Evolutionary conservation across 2,329 filamentous ascomycete species (phyloP).

Genomic region (Apiospora aurea): DNA sequence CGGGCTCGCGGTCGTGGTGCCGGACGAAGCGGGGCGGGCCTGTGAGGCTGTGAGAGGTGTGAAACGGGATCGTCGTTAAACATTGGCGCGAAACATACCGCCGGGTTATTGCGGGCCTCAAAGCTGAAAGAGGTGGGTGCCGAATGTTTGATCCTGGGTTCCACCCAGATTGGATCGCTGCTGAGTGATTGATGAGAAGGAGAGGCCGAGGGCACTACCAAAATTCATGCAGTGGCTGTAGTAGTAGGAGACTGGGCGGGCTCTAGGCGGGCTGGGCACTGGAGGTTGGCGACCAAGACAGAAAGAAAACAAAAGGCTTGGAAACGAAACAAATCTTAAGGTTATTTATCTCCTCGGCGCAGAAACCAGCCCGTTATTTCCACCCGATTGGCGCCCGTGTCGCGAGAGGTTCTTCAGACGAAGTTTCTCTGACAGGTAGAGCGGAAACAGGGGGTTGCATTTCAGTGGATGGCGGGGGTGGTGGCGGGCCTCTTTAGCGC

Average conservation of each 20-base stretch:
- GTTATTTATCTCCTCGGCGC: not conserved
- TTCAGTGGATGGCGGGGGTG: not conserved
- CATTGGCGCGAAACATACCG: slow-evolving; percentile 29
- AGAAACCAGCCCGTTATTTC: not conserved
- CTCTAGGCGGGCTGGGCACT: not conserved
- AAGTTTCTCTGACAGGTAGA: not conserved
- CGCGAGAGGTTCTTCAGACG: not conserved
- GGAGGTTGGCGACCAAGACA: not conserved
- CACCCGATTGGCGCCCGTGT: not conserved
- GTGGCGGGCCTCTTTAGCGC: not conserved
- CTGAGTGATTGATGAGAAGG: slow-evolving; percentile 10
- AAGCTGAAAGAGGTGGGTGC: slow-evolving; percentile 30
- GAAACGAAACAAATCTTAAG: not conserved
- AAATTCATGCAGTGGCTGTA: slow-evolving; percentile 9
- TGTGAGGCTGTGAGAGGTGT: slow-evolving; percentile 30
- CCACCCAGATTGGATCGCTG: slow-evolving; percentile 34
- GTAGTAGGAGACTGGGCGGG: too few relatives aligned
- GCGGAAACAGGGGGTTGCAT: slow-evolving; percentile 16
- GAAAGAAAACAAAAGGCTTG: not conserved
- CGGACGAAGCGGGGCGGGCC: slow-evolving; percentile 30
- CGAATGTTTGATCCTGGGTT: slow-evolving; percentile 35
- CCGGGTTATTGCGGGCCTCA: slow-evolving; percentile 30
- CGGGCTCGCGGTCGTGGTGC: slow-evolving; percentile 31
- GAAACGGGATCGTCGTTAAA: slow-evolving; percentile 31
- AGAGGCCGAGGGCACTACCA: not conserved